Conservation (phyloP, 1,139 yeast species). For the Candida tetrigidarum region DNA sequence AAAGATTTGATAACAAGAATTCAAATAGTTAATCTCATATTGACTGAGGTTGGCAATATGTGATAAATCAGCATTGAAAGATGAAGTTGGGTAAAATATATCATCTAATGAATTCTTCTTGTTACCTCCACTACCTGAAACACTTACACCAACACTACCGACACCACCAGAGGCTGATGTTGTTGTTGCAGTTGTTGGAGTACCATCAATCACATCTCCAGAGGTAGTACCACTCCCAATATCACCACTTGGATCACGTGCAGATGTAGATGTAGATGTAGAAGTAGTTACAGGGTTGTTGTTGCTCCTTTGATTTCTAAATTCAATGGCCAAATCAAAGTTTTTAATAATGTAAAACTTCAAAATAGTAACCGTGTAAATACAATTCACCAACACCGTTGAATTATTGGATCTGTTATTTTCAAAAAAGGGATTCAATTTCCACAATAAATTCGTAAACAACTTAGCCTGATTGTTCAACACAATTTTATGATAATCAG, state of each 20-base stretch:
- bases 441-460: constrained; percentile 30
- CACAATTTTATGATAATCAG: constrained; percentile 20
- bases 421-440: constrained; percentile 20
- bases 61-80: constrained; percentile 11
- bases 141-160: neutral
- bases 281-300: too few species aligned
- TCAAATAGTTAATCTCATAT: constrained; percentile 33
- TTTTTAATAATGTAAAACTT: constrained; percentile 32
- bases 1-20: constrained; percentile 25
- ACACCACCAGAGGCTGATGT: neutral
- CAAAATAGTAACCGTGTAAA: constrained; percentile 37
- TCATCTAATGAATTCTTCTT: constrained; percentile 3
- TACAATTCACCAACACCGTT: constrained; percentile 27
- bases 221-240: neutral
- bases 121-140: too few species aligned
- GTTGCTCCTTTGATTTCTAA: constrained; percentile 2
- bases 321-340: constrained; percentile 13
- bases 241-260: neutral
- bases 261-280: too few species aligned
- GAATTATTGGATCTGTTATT: constrained; percentile 21
- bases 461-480: constrained; percentile 39
- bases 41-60: constrained; percentile 23
- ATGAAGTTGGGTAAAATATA: constrained; percentile 4
- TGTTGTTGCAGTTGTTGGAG: neutral
- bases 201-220: neutral